Conservation (phyloP, 2,329 filamentous ascomycete genomes). For the Hymenoscyphus albidus region DNA sequence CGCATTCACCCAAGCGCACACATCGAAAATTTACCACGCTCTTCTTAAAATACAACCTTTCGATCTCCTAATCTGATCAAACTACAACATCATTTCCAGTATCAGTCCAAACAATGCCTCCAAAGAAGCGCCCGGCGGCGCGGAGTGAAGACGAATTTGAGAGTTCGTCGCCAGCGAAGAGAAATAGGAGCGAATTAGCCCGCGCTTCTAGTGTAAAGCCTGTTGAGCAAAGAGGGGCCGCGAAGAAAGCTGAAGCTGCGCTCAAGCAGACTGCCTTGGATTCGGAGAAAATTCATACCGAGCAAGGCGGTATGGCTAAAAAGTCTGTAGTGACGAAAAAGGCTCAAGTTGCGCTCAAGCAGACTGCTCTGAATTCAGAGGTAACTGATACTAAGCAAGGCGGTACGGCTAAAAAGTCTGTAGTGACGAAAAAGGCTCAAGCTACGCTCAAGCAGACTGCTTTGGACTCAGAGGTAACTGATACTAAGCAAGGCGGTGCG, state of each 20-base stretch:
- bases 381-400: background rate
- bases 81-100: background rate
- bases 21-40: background rate
- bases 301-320: background rate
- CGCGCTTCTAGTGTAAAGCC: background rate
- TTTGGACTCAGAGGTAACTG: background rate
- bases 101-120: background rate
- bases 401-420: background rate
- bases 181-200: background rate
- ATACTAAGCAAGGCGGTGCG: background rate
- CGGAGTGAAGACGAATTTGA: background rate
- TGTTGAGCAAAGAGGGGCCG: background rate
- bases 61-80: background rate
- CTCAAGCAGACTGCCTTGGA: no score
- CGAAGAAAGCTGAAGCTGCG: background rate
- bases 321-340: no score
- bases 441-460: no score
- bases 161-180: background rate
- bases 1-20: background rate
- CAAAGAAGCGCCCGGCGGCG: background rate
- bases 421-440: no score
- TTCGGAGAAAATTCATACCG: background rate
- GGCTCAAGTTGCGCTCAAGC: no score
- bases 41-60: background rate
- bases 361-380: background rate